Base-by-base conservation (phyloP, 1,284 basidiomycete species). In the Sanghuangporus weigelae region DNA sequence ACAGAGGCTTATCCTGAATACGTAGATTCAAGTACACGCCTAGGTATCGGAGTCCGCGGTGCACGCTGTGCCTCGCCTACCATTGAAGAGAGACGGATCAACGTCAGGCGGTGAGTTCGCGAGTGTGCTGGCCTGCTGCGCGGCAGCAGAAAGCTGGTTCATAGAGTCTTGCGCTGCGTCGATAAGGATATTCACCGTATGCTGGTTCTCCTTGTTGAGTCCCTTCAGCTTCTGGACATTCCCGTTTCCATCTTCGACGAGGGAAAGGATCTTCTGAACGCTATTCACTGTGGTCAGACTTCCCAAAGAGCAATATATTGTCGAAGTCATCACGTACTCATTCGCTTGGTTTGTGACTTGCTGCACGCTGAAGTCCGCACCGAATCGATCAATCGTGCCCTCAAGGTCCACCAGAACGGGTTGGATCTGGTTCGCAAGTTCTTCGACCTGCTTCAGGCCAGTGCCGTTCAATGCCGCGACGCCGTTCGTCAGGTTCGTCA, bases 21-120 rank as follows among this genome's bases (percentile, higher is more conserved):
- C 10, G 7, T 42, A 11, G 40, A 46, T 46, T 5, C 26, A 31
- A 31, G 5, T 31, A 31, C 26, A 31, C 26, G 26, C 8, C 12
- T n/a, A 46, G 16, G 44, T 7, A 16, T 46, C 11, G 21, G 16
- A 35, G 31, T 54, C 31, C 1, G 53, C 53, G 3, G 53, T 54
- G n/a, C 64, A 66, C 16, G 61, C 31, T 16, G 61, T 66, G 2
- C 64, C 64, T 40, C 54, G 59, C 31, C 39, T 23, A 14, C 49
- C 39, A 21, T 42, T 66, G 50, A 67, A 65, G 46, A 61, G 64
- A 26, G 62, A 57, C 4, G 66, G 62, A 67, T 48, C 38, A 63
- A 69, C 59, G 69, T 71, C 60, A 68, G 75, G 63, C 23, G 66
- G 61, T 16, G 60, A 57, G 51, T 64, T 58, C 11, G 66, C 66